Evolutionary conservation across 2,329 filamentous ascomycete genomes (phyloP).

Genomic region (Rutstroemia sp.): DNA sequence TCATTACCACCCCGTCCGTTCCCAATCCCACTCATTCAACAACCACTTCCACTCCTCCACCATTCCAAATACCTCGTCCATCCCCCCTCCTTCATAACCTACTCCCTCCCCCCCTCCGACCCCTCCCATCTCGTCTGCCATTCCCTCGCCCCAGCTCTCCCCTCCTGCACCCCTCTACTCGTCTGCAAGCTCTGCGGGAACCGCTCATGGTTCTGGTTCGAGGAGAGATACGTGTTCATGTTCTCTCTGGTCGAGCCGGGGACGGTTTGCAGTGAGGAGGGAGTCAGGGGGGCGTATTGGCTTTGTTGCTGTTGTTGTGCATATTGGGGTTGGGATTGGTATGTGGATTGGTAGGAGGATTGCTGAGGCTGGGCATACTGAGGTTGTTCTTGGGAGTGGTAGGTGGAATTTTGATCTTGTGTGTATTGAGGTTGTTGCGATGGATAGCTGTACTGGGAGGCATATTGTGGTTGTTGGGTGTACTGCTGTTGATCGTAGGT

Average conservation of each 20-base stretch:
- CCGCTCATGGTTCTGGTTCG: constrained; percentile 12
- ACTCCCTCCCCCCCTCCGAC: background rate
- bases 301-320: background rate
- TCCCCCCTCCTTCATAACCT: too few relatives aligned
- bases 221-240: constrained; percentile 12
- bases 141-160: background rate
- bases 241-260: background rate
- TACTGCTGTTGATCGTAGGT: background rate
- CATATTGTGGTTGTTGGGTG: background rate
- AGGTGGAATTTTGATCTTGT: background rate
- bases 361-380: background rate
- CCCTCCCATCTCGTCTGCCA: constrained; percentile 15
- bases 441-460: background rate
- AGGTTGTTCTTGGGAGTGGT: background rate
- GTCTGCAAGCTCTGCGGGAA: constrained; percentile 2
- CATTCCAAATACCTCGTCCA: too few relatives aligned
- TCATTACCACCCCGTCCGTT: too few relatives aligned
- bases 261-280: background rate
- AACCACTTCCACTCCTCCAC: too few relatives aligned
- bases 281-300: background rate
- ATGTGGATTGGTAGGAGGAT: background rate
- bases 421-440: background rate
- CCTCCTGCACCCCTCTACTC: background rate
- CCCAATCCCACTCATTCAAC: too few relatives aligned
- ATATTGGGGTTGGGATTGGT: background rate